Evolutionary conservation across 192 early-diverging fungal species (phyloP), one percentile per base, ranked within the genome.

Genomic region (Ambispora gerdemannii): DNA sequence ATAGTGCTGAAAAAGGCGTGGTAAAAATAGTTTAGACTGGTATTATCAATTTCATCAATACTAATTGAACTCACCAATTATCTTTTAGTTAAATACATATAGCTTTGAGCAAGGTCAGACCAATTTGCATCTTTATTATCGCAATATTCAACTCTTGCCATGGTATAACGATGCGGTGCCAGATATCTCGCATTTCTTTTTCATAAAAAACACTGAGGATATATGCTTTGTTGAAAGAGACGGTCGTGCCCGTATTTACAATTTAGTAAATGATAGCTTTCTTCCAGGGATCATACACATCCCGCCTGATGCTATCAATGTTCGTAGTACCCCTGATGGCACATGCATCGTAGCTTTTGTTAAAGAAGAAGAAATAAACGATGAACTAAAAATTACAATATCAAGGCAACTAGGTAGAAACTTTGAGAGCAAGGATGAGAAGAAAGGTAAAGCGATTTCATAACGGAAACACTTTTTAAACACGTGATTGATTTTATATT

Each of bases 291-390:
- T 66, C 6, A 50, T 63, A 20, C 32, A 72, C 11, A 15, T 72
- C 8, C 71, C 71, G 15, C 3, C 17, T 8, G 53, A 66, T 13
- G 25, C 67, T 36, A 35, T 19, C 1, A n/a, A 33, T 17, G 32
- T 69, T 11, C 8, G 53, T 10, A 69, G 67, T 11, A 56, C 67
- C 8, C 63, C 50, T 6, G 61, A 72, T 64, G 71, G 71, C 13
- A 3, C 71, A 3, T 72, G 71, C 24, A 47, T 72, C 20, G 35
- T 72, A n/a, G 71, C 71, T 4, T 66, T 72, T 66, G 28, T 34
- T 0, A 33, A 30, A 50, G 61, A 49, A 15, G 3, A 33, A n/a
- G n/a, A n/a, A n/a, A n/a, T n/a, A n/a, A n/a, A n/a, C n/a, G n/a
- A n/a, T n/a, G n/a, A n/a, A n/a, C n/a, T n/a, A n/a, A n/a, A n/a